Base-by-base conservation (phyloP, 2,329 filamentous ascomycete genomes). In the Xylaria sp. region DNA sequence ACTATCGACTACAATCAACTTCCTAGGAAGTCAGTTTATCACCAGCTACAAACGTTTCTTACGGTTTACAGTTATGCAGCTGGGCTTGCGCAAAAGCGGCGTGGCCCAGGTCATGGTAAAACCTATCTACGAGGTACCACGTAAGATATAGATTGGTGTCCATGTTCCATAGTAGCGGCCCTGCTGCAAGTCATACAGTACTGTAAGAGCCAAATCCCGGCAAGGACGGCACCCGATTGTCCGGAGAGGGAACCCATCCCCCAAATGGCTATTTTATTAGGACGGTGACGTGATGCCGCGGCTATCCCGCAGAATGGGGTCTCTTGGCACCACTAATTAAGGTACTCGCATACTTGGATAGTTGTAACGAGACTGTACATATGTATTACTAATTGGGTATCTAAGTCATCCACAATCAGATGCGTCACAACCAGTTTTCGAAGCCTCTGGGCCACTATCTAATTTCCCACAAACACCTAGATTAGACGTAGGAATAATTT, bases 111-210 rank as follows among this genome's bases (percentile, higher is more conserved):
- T 13, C 28, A 30, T 30, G 28, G 28, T 30, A 30, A 30, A 30
- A 30, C 28, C 28, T 30, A 30, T 30, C 28, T 30, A 30, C 28
- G 28, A 25, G 50, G n/a, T n/a, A 53, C 50, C 58, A 68, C 45
- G 66, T 65, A 62, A 68, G 45, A 52, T 32, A 30, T 55, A 39
- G n/a, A 56, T 43, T 36, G 50, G 20, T 55, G 36, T 32, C 20
- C 5, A 65, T 41, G 30, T 25, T 46, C 52, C 48, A 65, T 59
- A 45, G 34, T 34, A 68, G 56, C 48, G 50, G 57, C 52, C 34
- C 45, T 60, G 41, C 52, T 65, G 65, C 65, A 65, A 57, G 68
- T 70, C 65, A 67, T 67, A n/a, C n/a, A n/a, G n/a, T n/a, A n/a
- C n/a, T n/a, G n/a, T n/a, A 39, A 55, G 52, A 41, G 43, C 60